A percentile compares a stretch with the other conserved stretches of the same genome.
These are phyloP conservation scores for Talaromyces rugulosus DNA, from an alignment of 2,329 filamentous ascomycete species.

Conservation along the genomic window DNA sequence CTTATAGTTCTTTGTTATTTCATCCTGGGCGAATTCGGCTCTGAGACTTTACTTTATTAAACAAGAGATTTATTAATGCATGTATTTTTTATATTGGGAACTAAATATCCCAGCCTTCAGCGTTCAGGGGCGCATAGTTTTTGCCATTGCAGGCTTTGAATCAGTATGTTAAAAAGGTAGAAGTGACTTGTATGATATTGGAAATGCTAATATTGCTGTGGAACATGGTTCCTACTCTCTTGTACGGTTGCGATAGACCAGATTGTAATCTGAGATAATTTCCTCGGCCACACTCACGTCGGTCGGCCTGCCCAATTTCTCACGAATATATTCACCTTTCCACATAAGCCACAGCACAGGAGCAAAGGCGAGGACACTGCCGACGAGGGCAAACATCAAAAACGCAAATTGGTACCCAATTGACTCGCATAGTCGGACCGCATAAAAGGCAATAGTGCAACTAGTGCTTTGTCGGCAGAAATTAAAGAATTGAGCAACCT, in stretches of 20 bases:
- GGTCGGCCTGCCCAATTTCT: background rate
- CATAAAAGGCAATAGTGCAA: slow-evolving; percentile 1
- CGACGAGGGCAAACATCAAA: slow-evolving; percentile 8
- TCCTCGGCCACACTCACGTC: slow-evolving; percentile 4
- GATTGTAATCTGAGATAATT: slow-evolving; percentile 3
- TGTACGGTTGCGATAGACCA: background rate
- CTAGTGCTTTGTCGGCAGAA: slow-evolving; percentile 8
- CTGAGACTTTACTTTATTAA: background rate
- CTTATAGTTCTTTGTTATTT: background rate
- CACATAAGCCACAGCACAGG: slow-evolving; percentile 5
- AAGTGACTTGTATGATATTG: background rate
- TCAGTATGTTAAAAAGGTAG: background rate
- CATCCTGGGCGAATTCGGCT: background rate
- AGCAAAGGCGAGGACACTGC: slow-evolving; percentile 3
- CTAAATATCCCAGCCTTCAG: background rate
- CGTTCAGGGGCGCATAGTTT: fast-evolving
- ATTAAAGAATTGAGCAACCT: slow-evolving; percentile 5
- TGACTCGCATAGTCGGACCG: background rate
- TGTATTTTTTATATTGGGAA: no score
- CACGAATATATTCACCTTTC: slow-evolving; percentile 1
- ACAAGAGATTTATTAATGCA: background rate
- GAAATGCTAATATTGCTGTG: background rate
- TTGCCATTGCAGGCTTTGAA: background rate
- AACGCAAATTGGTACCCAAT: slow-evolving; percentile 8
- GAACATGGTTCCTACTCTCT: background rate